These are phyloP conservation scores for Notholithocarpus densiflorus DNA, from an alignment of 306 rosid genomes.

Conservation along the genomic window DNA sequence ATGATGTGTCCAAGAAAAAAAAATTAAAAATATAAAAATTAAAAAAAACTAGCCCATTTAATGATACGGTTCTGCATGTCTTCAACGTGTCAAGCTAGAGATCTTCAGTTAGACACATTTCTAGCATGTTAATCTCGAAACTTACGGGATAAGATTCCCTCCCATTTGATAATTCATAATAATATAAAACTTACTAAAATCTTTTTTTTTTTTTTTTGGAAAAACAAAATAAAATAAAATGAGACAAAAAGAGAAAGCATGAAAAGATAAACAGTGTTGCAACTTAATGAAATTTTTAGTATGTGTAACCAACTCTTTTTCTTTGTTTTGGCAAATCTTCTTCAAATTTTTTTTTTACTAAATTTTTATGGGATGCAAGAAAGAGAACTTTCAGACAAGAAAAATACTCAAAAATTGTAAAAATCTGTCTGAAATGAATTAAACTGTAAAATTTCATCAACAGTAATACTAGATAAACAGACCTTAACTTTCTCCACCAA, in stretches of 20 bases:
- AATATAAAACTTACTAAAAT: not conserved
- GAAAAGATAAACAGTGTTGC: not conserved
- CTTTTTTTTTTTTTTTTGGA: too few species aligned
- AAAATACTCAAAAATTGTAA: not conserved
- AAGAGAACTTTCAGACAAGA: not conserved
- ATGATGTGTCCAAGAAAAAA: not conserved
- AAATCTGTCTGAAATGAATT: not conserved
- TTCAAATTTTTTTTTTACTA: not conserved
- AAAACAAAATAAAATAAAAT: not conserved
- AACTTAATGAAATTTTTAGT: not conserved
- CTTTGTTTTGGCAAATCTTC: not conserved
- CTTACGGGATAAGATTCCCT: not conserved
- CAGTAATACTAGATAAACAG: not conserved
- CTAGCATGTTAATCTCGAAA: not conserved
- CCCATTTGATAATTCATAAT: not conserved
- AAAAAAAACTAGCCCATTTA: not conserved
- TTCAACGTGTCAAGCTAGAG: not conserved
- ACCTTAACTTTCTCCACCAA: constrained; percentile 25
- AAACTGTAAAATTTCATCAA: constrained; percentile 1
- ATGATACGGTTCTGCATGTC: not conserved
- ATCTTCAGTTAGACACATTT: not conserved
- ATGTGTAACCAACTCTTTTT: not conserved
- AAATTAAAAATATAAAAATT: not conserved
- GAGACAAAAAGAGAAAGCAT: not conserved
- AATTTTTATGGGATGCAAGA: not conserved